Evolutionary conservation across 768 basidiomycete species (phyloP).

Genomic region (Tricholoma hemisulphureum): DNA sequence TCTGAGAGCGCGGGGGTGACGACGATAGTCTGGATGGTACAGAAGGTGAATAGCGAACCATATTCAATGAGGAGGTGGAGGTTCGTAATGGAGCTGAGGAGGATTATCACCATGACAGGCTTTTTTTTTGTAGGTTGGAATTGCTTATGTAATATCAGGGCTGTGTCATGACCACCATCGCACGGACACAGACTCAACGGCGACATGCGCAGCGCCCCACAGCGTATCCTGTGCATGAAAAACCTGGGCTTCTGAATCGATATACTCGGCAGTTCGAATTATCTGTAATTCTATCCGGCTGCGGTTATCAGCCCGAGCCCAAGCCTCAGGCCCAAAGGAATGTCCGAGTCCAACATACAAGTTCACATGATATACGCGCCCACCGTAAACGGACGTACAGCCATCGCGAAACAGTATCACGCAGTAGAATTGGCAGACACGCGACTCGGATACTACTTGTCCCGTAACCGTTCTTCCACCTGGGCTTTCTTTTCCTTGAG

Average conservation of each 20-base stretch:
- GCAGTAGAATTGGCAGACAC: background rate
- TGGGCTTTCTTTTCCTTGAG: slow-evolving; percentile 66
- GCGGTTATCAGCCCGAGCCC: too few relatives aligned
- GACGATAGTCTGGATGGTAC: slow-evolving; percentile 16
- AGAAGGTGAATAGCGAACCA: slow-evolving; percentile 14
- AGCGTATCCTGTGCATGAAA: background rate
- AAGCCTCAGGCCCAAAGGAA: too few relatives aligned
- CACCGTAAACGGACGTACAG: background rate
- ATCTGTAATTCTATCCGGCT: too few relatives aligned
- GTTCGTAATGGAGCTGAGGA: background rate
- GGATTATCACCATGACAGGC: background rate
- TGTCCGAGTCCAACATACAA: too few relatives aligned
- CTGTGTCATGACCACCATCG: background rate
- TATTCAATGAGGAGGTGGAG: background rate
- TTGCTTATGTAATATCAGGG: slow-evolving; percentile 10
- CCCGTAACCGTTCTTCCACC: slow-evolving; percentile 65
- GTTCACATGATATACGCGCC: background rate
- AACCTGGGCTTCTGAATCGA: background rate
- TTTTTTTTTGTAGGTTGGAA: background rate
- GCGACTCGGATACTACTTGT: slow-evolving; percentile 22
- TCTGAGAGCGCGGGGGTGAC: slow-evolving; percentile 19
- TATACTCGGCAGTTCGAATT: background rate
- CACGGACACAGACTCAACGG: background rate
- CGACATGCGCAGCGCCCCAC: background rate
- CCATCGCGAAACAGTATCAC: background rate